phyloP scores from a whole-genome alignment of 2,329 filamentous ascomycete genomes.

The Penicillium olsonii region DNA sequence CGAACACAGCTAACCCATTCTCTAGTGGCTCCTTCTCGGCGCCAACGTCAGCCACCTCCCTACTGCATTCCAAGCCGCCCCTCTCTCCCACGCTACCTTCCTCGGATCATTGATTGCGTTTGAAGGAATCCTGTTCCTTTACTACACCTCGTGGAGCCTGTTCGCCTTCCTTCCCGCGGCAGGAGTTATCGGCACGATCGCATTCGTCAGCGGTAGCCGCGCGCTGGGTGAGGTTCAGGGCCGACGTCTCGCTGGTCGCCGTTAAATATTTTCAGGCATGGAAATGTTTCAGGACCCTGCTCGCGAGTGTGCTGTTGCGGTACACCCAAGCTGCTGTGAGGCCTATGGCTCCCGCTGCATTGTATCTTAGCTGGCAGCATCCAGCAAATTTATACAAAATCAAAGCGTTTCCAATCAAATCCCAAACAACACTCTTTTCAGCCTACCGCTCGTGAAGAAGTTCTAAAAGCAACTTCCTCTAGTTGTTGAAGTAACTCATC shows the following conservation, averaged over 20 bases:
- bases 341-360: background rate
- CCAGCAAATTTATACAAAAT: conserved; percentile 6
- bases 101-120: conserved; percentile 83
- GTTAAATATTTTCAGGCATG: conserved; percentile 43
- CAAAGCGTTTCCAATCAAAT: background rate
- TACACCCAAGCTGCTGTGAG: background rate
- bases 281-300: background rate
- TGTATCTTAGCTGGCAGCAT: conserved; percentile 23
- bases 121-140: conserved; percentile 90
- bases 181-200: conserved; percentile 65
- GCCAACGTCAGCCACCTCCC: conserved; percentile 78
- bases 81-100: conserved; percentile 80
- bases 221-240: conserved; percentile 92
- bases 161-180: conserved; percentile 83
- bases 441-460: too few relatives aligned
- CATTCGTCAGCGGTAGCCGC: conserved; percentile 84
- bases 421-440: too few relatives aligned
- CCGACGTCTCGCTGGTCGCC: conserved; percentile 72
- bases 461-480: too few relatives aligned
- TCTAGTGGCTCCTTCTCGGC: conserved; percentile 76
- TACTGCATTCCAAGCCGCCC: conserved; percentile 73
- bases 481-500: too few relatives aligned
- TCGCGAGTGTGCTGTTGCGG: background rate
- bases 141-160: conserved; percentile 89
- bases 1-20: conserved; percentile 11